These are phyloP conservation scores for Dictyostelium discoideum DNA, from an alignment of 78 protist genomes.

Conservation along the genomic window DNA sequence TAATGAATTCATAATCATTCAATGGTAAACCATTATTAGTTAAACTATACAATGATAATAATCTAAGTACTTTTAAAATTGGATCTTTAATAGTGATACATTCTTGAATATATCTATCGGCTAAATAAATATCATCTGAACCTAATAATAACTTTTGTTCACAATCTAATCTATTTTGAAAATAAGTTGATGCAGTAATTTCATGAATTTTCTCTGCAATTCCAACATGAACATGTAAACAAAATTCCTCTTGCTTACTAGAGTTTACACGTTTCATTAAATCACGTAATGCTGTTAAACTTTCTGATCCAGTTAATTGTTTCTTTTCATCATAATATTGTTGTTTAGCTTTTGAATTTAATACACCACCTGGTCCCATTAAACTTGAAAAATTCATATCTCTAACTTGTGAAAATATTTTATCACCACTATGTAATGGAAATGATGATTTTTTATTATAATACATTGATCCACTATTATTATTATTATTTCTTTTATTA, in stretches of 20 bases:
- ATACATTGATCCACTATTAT: neutral
- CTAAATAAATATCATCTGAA: neutral
- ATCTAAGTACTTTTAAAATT: slow-evolving; percentile 85
- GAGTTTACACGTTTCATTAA: slow-evolving; percentile 66
- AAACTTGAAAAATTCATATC: slow-evolving; percentile 81
- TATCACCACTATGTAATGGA: slow-evolving; percentile 42
- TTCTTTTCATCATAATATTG: slow-evolving; percentile 49
- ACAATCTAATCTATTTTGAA: slow-evolving; percentile 43
- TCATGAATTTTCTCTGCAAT: slow-evolving; percentile 54
- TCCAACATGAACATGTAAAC: slow-evolving; percentile 22
- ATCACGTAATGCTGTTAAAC: slow-evolving; percentile 70
- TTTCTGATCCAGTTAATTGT: slow-evolving; percentile 37
- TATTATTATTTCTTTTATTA: too few relatives aligned
- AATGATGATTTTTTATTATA: neutral
- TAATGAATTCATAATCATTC: slow-evolving; percentile 50
- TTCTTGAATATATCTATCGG: slow-evolving; percentile 79
- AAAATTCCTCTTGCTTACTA: slow-evolving; percentile 42
- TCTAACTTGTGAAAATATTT: slow-evolving; percentile 56
- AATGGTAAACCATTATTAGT: slow-evolving; percentile 79
- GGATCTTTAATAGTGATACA: slow-evolving; percentile 73
- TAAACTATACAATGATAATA: slow-evolving; percentile 84
- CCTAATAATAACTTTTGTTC: slow-evolving; percentile 68
- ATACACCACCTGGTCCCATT: slow-evolving; percentile 50
- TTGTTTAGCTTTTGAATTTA: slow-evolving; percentile 70
- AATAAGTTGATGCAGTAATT: slow-evolving; percentile 18